Conservation (phyloP, 2,329 filamentous ascomycete species). For the Claviceps humidiphila region DNA sequence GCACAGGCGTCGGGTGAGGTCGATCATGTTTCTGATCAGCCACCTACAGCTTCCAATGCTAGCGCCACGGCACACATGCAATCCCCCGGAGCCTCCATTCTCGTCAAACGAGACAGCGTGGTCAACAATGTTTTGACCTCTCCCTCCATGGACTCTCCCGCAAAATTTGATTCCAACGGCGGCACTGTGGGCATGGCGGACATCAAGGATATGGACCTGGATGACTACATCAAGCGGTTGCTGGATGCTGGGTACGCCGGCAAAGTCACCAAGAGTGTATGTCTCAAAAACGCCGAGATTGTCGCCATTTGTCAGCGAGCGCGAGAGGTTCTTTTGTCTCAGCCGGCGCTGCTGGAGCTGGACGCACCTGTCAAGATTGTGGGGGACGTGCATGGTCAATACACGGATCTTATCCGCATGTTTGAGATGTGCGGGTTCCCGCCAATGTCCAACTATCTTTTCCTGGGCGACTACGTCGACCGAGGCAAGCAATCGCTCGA, state of each 20-base stretch:
- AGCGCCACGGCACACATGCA: slow-evolving; percentile 45
- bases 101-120: slow-evolving; percentile 66
- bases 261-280: slow-evolving; percentile 95
- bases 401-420: slow-evolving; percentile 88
- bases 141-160: slow-evolving; percentile 28
- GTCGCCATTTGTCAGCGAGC: slow-evolving; percentile 82
- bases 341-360: slow-evolving; percentile 83
- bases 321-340: slow-evolving; percentile 77
- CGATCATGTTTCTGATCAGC: slow-evolving; percentile 84
- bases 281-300: slow-evolving; percentile 95
- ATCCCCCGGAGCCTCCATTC: slow-evolving; percentile 75
- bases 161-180: slow-evolving; percentile 28
- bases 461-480: slow-evolving; percentile 93
- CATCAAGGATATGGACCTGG: slow-evolving; percentile 83
- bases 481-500: slow-evolving; percentile 91
- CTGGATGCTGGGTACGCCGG: slow-evolving; percentile 90
- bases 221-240: slow-evolving; percentile 92
- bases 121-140: slow-evolving; percentile 48
- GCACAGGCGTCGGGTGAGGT: slow-evolving; percentile 84
- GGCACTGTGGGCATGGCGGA: slow-evolving; percentile 69
- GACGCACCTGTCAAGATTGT: slow-evolving; percentile 96
- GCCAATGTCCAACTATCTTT: slow-evolving; percentile 81
- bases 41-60: slow-evolving; percentile 50
- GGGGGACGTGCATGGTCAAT: slow-evolving; percentile 92
- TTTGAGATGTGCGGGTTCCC: slow-evolving; percentile 99